These are phyloP conservation scores for Clohesyomyces aquaticus DNA, from an alignment of 495 filamentous ascomycete species.

Conservation along the genomic window DNA sequence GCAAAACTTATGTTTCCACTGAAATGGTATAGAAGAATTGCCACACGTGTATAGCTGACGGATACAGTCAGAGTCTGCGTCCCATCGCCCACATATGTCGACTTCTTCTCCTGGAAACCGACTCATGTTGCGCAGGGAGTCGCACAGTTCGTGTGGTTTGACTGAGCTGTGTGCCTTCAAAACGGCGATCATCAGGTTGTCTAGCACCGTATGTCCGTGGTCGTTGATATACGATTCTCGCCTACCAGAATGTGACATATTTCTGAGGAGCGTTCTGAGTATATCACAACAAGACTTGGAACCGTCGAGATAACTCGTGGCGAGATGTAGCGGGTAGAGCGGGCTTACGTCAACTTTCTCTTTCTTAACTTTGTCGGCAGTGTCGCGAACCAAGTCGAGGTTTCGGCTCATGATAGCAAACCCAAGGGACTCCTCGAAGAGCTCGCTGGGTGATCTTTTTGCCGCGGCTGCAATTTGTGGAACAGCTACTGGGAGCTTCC, in stretches of 20 bases:
- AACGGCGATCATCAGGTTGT: slow-evolving; percentile 50
- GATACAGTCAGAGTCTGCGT: slow-evolving; percentile 22
- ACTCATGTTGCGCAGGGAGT: not conserved
- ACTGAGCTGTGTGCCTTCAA: slow-evolving; percentile 49
- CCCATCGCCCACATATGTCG: slow-evolving; percentile 35
- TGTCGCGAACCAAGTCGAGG: slow-evolving; percentile 11
- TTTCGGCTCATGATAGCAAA: slow-evolving; percentile 52
- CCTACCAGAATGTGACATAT: not conserved
- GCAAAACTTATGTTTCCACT: slow-evolving; percentile 37
- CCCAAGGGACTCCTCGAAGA: slow-evolving; percentile 46
- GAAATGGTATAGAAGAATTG: not conserved
- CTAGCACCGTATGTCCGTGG: slow-evolving; percentile 51
- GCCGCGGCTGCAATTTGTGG: slow-evolving; percentile 40
- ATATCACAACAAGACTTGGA: slow-evolving; percentile 48
- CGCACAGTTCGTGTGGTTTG: slow-evolving; percentile 40
- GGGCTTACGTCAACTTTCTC: slow-evolving; percentile 15
- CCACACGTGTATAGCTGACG: not conserved
- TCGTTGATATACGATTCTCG: slow-evolving; percentile 42
- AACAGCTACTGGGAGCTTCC: slow-evolving; percentile 42
- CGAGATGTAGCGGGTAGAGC: slow-evolving; percentile 50
- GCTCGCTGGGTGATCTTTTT: slow-evolving; percentile 37
- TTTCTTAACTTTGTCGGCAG: slow-evolving; percentile 20
- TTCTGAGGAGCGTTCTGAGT: slow-evolving; percentile 28
- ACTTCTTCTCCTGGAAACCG: slow-evolving; percentile 22
- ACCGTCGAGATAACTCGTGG: slow-evolving; percentile 49